Evolutionary conservation across 768 basidiomycete species (phyloP).

Genomic region (Lanmaoa rubissima): DNA sequence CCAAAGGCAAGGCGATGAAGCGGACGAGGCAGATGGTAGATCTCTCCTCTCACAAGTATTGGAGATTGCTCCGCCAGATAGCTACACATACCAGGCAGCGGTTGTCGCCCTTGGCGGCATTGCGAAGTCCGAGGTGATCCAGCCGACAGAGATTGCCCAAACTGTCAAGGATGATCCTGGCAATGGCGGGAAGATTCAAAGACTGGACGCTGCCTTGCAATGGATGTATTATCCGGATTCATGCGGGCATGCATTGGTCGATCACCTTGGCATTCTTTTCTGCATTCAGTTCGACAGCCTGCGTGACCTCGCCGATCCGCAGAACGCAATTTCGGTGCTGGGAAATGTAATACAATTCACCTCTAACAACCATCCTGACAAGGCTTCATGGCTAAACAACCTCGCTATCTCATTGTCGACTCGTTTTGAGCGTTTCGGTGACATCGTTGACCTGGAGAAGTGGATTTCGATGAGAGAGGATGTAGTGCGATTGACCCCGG

Average conservation of each 20-base stretch:
- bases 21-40: conserved; percentile 7
- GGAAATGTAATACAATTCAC: neutral
- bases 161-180: neutral
- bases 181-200: neutral
- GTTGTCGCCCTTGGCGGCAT: neutral
- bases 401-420: neutral
- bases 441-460: too few species aligned
- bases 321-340: neutral
- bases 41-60: neutral
- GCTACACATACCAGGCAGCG: neutral
- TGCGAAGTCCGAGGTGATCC: neutral
- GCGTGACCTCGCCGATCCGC: neutral
- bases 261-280: neutral
- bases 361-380: neutral
- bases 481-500: too few species aligned
- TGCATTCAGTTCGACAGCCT: neutral
- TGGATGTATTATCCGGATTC: neutral
- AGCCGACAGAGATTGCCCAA: too few species aligned
- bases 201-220: neutral
- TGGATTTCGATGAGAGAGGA: too few species aligned
- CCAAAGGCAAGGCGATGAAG: neutral
- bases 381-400: neutral
- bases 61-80: neutral
- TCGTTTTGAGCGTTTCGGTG: too few species aligned
- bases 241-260: neutral